Base-by-base conservation (phyloP, 805 yeast genomes). In the Starmerella vaccinii region DNA sequence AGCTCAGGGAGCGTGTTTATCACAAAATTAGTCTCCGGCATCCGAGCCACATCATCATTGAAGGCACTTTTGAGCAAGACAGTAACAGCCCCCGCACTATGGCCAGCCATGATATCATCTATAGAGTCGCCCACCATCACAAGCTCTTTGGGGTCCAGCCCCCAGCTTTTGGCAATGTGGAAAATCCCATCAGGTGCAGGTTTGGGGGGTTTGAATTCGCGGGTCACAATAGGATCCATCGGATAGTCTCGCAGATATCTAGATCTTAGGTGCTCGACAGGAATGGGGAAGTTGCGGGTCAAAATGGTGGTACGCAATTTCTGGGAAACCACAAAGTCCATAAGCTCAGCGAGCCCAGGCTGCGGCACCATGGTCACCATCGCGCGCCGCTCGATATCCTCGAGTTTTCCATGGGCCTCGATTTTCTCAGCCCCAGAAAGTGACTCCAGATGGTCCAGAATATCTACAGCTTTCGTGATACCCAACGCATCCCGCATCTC, bases 41-140 rank as follows among this genome's bases (percentile, higher is more conserved):
- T 65, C 1, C 61, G 67, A 27, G 71, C 64, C 12, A 79, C 61
- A 43, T 72, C 69, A 2, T 58, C 66, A 55, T 82, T 82, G 30
- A 71, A 76, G 23, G 71, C 71, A 53, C 78, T 77, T 40, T 69
- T 71, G 38, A 82, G 64, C 47, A 82, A 65, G 3, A 81, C 68
- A 0, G 85, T 74, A 2, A 73, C 67, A 39, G 76, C 75, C 0
- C 87, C 87, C 1, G 88, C 87, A n/a, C 67, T 57, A 27, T 70
- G 61, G 3, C 86, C 88, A 27, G 84, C 76, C 38, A 59, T 65
- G 79, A 82, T 77, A 59, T 82, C 89, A 63, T 82, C 88, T 37
- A 70, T 63, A 0, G 87, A 81, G 61, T 82, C 88, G 12, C 89
- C 89, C 15, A 82, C 82, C 88, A 82, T 82, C 5, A 81, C 61